A percentile compares a stretch with the other conserved stretches of the same genome.
Conservation (phyloP, 208 protist genomes). For the Vickermania ingenoplastis region DNA sequence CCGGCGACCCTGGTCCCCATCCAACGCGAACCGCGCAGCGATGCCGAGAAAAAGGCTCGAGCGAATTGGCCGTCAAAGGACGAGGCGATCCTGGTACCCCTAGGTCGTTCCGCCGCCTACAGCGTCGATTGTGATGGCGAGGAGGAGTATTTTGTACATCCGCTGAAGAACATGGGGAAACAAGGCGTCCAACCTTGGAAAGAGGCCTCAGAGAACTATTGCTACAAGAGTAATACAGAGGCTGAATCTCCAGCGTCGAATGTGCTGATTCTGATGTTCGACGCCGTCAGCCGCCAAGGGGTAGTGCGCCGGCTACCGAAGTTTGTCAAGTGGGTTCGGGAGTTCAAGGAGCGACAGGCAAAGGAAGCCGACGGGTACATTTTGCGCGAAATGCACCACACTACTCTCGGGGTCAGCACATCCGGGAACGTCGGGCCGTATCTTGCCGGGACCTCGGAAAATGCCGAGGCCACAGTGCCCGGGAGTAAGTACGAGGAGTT, state of each 20-base stretch:
- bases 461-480: background rate
- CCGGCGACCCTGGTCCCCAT: constrained; percentile 7
- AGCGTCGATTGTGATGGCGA: constrained; percentile 33
- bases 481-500: background rate
- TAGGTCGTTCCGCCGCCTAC: constrained; percentile 32
- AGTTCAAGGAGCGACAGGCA: constrained; percentile 17
- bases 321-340: constrained; percentile 29
- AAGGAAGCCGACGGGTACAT: constrained; percentile 15
- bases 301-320: constrained; percentile 38
- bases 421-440: constrained; percentile 25
- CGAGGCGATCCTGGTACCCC: constrained; percentile 23
- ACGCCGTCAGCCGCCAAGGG: constrained; percentile 48
- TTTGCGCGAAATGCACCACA: constrained; percentile 27
- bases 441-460: constrained; percentile 10
- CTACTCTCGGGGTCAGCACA: constrained; percentile 30
- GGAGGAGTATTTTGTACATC: constrained; percentile 48
- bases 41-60: constrained; percentile 12
- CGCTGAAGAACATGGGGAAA: constrained; percentile 11
- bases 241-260: constrained; percentile 40
- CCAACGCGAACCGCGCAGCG: constrained; percentile 8
- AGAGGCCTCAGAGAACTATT: background rate
- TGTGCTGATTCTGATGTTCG: constrained; percentile 44
- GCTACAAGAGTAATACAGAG: background rate
- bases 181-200: background rate
- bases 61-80: constrained; percentile 15